phyloP scores from a whole-genome alignment of 352 stramenopile species.

The Phytopythium litorale region DNA sequence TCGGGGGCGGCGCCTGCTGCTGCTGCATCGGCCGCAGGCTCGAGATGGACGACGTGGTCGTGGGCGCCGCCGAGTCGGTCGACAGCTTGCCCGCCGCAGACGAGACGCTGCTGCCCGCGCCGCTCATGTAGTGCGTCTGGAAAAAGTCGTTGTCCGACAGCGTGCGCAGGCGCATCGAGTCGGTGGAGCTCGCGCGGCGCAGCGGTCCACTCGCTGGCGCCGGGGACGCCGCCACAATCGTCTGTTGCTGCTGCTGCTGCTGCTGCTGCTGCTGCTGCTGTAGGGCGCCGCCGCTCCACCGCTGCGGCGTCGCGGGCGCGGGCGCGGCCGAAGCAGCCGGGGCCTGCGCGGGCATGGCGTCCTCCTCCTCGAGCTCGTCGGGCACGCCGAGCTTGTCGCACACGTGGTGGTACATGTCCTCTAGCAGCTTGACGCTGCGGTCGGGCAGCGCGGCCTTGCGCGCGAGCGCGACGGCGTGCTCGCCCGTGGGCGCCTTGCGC shows the following conservation, averaged over 20 bases:
- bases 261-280: too few relatives aligned
- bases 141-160: slow-evolving; percentile 69
- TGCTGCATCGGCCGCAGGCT: slow-evolving; percentile 34
- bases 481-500: slow-evolving; percentile 64
- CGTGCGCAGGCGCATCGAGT: slow-evolving; percentile 49
- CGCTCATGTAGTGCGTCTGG: slow-evolving; percentile 29
- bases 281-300: slow-evolving; percentile 8
- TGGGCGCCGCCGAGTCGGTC: slow-evolving; percentile 2
- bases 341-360: slow-evolving; percentile 9
- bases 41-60: not conserved
- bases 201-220: not conserved
- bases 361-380: slow-evolving; percentile 52
- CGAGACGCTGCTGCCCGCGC: slow-evolving; percentile 10
- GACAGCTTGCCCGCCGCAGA: slow-evolving; percentile 7
- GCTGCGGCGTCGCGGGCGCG: not conserved
- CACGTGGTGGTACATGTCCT: slow-evolving; percentile 88
- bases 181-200: slow-evolving; percentile 34
- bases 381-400: slow-evolving; percentile 62
- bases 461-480: slow-evolving; percentile 75
- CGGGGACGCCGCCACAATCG: not conserved
- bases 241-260: not conserved
- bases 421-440: slow-evolving; percentile 69
- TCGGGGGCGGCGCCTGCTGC: not conserved
- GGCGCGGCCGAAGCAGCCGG: too few relatives aligned
- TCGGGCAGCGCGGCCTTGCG: slow-evolving; percentile 47